These are phyloP conservation scores for Trichoderma erinaceum DNA, from an alignment of 495 filamentous ascomycete species.

Conservation along the genomic window DNA sequence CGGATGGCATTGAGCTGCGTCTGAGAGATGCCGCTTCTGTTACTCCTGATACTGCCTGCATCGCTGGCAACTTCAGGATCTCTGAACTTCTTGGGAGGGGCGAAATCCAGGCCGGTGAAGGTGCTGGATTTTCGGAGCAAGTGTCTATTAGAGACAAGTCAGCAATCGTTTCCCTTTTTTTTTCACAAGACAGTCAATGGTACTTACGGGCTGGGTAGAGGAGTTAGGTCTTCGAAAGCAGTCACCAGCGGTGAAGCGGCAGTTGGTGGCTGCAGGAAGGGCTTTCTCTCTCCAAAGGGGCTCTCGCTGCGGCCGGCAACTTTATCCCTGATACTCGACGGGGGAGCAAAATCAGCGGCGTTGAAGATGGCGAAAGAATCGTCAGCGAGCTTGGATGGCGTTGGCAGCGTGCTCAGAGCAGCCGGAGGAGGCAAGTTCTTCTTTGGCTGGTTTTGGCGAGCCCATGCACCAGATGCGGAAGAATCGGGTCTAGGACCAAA, in stretches of 20 bases:
- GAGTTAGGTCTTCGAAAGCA: constrained; percentile 78
- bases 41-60: constrained; percentile 83
- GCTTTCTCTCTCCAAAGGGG: constrained; percentile 65
- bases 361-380: constrained; percentile 63
- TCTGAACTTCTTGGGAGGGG: constrained; percentile 82
- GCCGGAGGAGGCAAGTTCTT: constrained; percentile 67
- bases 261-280: constrained; percentile 64
- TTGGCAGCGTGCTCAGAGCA: constrained; percentile 70
- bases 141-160: constrained; percentile 47
- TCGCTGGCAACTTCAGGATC: constrained; percentile 69
- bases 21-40: constrained; percentile 69
- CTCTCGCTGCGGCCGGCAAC: constrained; percentile 72
- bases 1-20: constrained; percentile 71
- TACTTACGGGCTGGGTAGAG: constrained; percentile 88
- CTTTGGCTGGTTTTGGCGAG: constrained; percentile 40
- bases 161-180: constrained; percentile 13
- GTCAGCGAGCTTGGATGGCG: constrained; percentile 78
- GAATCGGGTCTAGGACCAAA: constrained; percentile 56
- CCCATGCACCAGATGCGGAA: constrained; percentile 45
- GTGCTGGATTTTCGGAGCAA: constrained; percentile 81
- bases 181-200: constrained; percentile 11
- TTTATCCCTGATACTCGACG: constrained; percentile 58
- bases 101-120: constrained; percentile 89
- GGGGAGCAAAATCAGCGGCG: constrained; percentile 84
- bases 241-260: constrained; percentile 72